These are phyloP conservation scores for Trametes gibbosa DNA, from an alignment of 768 basidiomycete genomes.

Conservation along the genomic window DNA sequence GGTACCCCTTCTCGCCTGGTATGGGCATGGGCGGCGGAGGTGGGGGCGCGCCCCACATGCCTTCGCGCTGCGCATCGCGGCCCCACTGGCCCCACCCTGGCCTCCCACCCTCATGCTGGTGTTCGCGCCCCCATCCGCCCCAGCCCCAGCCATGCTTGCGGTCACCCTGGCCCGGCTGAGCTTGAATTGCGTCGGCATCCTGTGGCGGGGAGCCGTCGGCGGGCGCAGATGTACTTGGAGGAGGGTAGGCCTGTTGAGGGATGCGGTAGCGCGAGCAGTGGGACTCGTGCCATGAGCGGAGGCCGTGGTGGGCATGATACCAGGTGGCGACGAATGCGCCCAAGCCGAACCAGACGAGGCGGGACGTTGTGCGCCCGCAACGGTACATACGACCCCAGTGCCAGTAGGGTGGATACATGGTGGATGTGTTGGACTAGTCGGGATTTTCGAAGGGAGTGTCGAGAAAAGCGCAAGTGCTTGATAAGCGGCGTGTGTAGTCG, in stretches of 20 bases:
- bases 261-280: slow-evolving; percentile 27
- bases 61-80: not conserved
- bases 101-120: not conserved
- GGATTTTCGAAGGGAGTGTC: not conserved
- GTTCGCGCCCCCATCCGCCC: slow-evolving; percentile 1
- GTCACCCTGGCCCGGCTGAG: not conserved
- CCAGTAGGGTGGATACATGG: not conserved
- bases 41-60: slow-evolving; percentile 15
- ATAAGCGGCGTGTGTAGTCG: not conserved
- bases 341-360: slow-evolving; percentile 66
- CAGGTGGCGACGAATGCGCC: slow-evolving; percentile 46
- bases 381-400: slow-evolving; percentile 9
- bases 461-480: not conserved
- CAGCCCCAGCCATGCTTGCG: not conserved
- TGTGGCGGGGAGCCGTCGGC: not conserved
- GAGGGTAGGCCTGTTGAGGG: slow-evolving; percentile 26
- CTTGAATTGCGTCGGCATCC: not conserved
- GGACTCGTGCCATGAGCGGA: slow-evolving; percentile 22
- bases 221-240: slow-evolving; percentile 2
- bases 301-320: slow-evolving; percentile 42
- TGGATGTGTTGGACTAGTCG: not conserved
- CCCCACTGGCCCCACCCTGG: not conserved
- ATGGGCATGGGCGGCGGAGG: not conserved
- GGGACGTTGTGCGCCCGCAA: slow-evolving; percentile 45
- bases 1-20: slow-evolving; percentile 4